Evolutionary conservation across 1,139 yeast species (phyloP).

Genomic region (Sugiyamaella pinicola): DNA sequence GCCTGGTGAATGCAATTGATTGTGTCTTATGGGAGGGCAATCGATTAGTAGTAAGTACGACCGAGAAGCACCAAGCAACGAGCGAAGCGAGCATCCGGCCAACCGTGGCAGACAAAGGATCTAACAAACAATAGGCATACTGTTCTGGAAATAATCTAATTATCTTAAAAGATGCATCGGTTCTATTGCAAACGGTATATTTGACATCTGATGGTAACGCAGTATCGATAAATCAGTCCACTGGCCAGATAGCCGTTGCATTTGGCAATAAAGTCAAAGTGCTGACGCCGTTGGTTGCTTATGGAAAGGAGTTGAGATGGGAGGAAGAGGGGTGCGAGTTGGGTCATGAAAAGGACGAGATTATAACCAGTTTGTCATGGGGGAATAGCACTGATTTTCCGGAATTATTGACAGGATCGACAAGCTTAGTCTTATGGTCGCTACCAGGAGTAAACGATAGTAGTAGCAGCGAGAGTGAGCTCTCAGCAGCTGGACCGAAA

Average conservation of each 20-base stretch:
- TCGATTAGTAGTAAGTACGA: slow-evolving; percentile 51
- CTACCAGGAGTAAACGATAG: slow-evolving; percentile 16
- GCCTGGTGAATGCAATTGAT: slow-evolving; percentile 55
- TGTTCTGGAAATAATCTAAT: slow-evolving; percentile 89
- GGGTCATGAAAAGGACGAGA: slow-evolving; percentile 37
- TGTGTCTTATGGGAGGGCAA: slow-evolving; percentile 71
- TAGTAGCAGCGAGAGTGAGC: not conserved
- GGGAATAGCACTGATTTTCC: slow-evolving; percentile 49
- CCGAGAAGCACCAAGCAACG: not conserved
- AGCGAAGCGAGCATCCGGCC: slow-evolving; percentile 4
- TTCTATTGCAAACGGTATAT: slow-evolving; percentile 74
- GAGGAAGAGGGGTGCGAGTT: slow-evolving; percentile 53
- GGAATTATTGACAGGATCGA: slow-evolving; percentile 66
- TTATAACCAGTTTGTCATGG: slow-evolving; percentile 65
- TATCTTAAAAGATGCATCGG: slow-evolving; percentile 54
- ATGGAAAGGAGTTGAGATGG: slow-evolving; percentile 36
- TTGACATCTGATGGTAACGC: slow-evolving; percentile 66
- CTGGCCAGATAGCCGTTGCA: slow-evolving; percentile 54
- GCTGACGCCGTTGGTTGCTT: slow-evolving; percentile 34
- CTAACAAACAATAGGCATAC: slow-evolving; percentile 51
- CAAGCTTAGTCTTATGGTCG: slow-evolving; percentile 56
- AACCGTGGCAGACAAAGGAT: slow-evolving; percentile 4
- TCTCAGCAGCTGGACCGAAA: slow-evolving; percentile 6
- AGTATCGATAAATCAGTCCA: slow-evolving; percentile 58
- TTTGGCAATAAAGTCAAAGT: slow-evolving; percentile 40